Conservation (phyloP, 148 eudicot species). For the Limonium bicolor region DNA sequence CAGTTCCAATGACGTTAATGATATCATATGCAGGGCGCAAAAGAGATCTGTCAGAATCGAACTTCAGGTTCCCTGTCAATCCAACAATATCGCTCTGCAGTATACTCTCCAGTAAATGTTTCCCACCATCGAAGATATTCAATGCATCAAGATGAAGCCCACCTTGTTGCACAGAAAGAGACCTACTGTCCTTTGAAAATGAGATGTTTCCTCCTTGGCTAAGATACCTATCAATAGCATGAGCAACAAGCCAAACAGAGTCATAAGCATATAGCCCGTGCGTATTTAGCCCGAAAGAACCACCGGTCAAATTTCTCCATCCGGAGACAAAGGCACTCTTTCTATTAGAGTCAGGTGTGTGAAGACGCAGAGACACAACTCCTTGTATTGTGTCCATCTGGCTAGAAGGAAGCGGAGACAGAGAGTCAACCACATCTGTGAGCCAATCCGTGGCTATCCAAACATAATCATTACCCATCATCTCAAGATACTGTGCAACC, state of each 20-base stretch:
- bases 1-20: constrained; percentile 76
- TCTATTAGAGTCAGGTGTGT: constrained; percentile 40
- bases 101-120: constrained; percentile 37
- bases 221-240: constrained; percentile 65
- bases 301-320: constrained; percentile 46
- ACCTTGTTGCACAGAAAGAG: constrained; percentile 13
- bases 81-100: constrained; percentile 55
- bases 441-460: constrained; percentile 97
- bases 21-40: constrained; percentile 67
- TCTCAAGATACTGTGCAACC: constrained; percentile 64
- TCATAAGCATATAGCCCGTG: constrained; percentile 91
- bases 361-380: constrained; percentile 58
- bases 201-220: constrained; percentile 61
- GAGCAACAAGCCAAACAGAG: constrained; percentile 74
- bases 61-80: constrained; percentile 63
- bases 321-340: constrained; percentile 35
- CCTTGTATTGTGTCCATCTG: constrained; percentile 57
- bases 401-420: constrained; percentile 29
- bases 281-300: constrained; percentile 53
- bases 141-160: constrained; percentile 47
- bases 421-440: constrained; percentile 53
- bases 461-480: constrained; percentile 80
- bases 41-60: constrained; percentile 40
- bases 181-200: constrained; percentile 46
- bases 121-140: constrained; percentile 65